Percentiles rank a stretch among this genome's conserved stretches.
These are phyloP conservation scores for Ogataea ganodermae DNA, from an alignment of 805 yeast species.

Conservation along the genomic window DNA sequence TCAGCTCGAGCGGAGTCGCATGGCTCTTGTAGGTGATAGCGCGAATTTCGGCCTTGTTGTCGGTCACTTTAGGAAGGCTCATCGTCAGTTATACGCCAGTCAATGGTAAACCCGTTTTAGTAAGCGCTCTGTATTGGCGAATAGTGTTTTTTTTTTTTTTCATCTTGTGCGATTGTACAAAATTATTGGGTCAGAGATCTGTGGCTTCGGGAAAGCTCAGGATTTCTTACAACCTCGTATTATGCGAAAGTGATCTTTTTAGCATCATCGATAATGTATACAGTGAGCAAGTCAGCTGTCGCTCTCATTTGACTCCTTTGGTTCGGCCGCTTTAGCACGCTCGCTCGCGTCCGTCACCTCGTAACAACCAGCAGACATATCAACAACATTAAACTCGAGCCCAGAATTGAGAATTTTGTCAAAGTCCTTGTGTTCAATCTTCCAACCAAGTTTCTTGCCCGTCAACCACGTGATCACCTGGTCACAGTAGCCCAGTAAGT, in stretches of 20 bases:
- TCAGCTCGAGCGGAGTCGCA: constrained; percentile 17
- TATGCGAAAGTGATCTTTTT: too few species aligned
- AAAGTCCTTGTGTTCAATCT: constrained; percentile 56
- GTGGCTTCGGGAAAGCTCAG: too few species aligned
- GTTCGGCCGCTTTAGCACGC: constrained; percentile 16
- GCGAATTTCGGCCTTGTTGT: constrained; percentile 10
- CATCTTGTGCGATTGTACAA: too few species aligned
- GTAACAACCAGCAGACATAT: constrained; percentile 38
- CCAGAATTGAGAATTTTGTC: constrained; percentile 37
- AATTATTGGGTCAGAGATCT: too few species aligned
- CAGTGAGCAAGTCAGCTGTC: too few species aligned
- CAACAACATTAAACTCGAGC: constrained; percentile 31
- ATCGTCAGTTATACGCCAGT: too few species aligned
- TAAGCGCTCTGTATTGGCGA: background rate
- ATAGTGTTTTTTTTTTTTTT: background rate
- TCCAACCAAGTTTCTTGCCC: constrained; percentile 56
- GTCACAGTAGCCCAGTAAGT: constrained; percentile 79
- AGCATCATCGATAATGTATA: too few species aligned
- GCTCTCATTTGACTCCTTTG: background rate
- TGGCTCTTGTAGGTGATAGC: constrained; percentile 16
- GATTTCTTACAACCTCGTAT: too few species aligned
- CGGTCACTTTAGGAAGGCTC: constrained; percentile 7
- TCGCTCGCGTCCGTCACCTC: constrained; percentile 35
- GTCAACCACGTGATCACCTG: constrained; percentile 71
- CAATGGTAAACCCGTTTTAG: too few species aligned